Conservation (phyloP, 164 flowering plant genomes). For the Magnolia kwangsiensis region DNA sequence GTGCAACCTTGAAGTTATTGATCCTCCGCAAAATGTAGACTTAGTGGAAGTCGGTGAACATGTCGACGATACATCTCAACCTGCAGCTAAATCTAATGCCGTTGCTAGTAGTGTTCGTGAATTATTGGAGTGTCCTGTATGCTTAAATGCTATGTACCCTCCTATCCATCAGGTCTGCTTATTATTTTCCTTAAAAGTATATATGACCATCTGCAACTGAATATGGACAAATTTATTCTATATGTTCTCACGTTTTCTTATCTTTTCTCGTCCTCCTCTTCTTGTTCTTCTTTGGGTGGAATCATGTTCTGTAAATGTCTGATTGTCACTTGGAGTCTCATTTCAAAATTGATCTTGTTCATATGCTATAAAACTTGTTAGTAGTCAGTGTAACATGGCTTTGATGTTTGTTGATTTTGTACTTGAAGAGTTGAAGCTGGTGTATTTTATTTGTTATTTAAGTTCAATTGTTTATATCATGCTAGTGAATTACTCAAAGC, state of each 20-base stretch:
- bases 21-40: conserved; percentile 52
- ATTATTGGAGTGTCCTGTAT: conserved; percentile 87
- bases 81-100: conserved; percentile 47
- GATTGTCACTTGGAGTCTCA: too few species aligned
- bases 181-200: background rate
- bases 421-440: background rate
- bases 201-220: background rate
- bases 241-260: background rate
- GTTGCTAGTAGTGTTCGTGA: conserved; percentile 80
- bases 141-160: conserved; percentile 96
- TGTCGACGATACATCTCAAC: conserved; percentile 50
- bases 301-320: background rate
- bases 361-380: background rate
- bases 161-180: conserved; percentile 88
- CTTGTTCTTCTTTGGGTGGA: background rate
- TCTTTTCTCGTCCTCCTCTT: background rate
- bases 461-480: too few species aligned
- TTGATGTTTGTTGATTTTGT: background rate
- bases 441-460: too few species aligned
- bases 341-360: background rate
- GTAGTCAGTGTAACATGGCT: background rate
- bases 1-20: conserved; percentile 54
- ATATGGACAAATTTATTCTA: background rate
- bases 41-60: conserved; percentile 43
- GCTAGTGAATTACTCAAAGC: too few species aligned